Evolutionary conservation across 768 basidiomycete species (phyloP).

Genomic region (Lactifluus piperatus): DNA sequence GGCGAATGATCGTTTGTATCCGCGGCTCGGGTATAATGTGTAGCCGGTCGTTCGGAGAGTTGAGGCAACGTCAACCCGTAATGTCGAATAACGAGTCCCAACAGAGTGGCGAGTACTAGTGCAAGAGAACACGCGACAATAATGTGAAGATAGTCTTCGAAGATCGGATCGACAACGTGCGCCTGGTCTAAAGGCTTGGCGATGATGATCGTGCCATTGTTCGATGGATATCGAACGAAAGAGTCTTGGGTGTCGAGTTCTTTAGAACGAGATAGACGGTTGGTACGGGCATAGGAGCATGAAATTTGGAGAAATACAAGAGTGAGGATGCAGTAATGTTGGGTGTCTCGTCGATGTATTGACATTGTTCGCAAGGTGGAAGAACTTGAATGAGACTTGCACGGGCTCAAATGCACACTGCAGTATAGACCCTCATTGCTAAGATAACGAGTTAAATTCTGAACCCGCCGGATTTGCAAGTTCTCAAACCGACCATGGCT

Average conservation of each 20-base stretch:
- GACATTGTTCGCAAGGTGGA: neutral
- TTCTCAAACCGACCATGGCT: neutral
- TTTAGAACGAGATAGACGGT: neutral
- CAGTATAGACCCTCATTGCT: neutral
- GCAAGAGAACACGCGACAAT: slow-evolving; percentile 13
- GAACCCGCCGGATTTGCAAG: neutral
- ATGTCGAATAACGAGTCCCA: slow-evolving; percentile 12
- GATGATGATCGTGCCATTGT: neutral
- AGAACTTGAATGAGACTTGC: neutral
- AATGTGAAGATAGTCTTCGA: slow-evolving; percentile 13
- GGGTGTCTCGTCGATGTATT: neutral
- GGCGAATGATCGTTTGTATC: neutral
- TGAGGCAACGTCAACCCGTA: slow-evolving; percentile 4
- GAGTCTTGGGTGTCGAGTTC: neutral
- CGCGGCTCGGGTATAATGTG: neutral
- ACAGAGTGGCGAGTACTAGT: slow-evolving; percentile 2
- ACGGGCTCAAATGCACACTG: neutral
- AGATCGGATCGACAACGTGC: neutral
- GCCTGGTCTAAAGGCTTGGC: slow-evolving; percentile 1
- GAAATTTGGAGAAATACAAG: neutral
- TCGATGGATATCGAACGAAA: neutral
- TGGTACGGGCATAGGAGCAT: neutral
- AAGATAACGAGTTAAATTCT: neutral
- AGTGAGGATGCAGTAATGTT: neutral
- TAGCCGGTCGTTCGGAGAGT: neutral